Conservation (phyloP, 2,329 filamentous ascomycete genomes). For the Fusarium tupiense region DNA sequence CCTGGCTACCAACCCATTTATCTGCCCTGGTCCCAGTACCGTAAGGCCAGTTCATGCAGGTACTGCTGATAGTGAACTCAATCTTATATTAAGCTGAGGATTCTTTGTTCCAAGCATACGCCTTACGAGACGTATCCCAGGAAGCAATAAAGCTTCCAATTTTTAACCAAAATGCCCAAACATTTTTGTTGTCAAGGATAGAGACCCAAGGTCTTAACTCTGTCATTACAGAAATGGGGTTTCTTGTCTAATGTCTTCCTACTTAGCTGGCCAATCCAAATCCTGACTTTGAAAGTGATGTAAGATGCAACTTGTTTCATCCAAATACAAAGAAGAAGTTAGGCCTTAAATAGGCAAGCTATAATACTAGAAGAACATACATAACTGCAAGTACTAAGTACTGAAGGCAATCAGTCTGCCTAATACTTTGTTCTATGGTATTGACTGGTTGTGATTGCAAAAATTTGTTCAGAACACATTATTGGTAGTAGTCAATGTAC, state of each 20-base stretch:
- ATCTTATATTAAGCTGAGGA: not conserved
- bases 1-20: slow-evolving; percentile 32
- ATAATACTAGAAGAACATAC: not conserved
- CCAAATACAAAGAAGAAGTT: not conserved
- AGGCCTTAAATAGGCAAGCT: not conserved
- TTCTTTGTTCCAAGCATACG: not conserved
- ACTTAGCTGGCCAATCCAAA: not conserved
- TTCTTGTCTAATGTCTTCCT: not conserved
- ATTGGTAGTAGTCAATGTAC: not conserved
- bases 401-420: not conserved
- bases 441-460: not conserved
- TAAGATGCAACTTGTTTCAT: not conserved
- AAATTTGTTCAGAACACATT: not conserved
- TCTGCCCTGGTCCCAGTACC: slow-evolving; percentile 33
- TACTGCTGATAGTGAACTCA: not conserved
- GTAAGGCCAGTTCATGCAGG: slow-evolving; percentile 38
- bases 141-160: not conserved
- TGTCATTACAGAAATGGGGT: not conserved
- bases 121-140: not conserved
- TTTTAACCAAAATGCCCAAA: not conserved
- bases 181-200: not conserved
- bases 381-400: not conserved
- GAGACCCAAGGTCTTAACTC: not conserved
- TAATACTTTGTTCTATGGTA: not conserved
- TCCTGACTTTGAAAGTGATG: not conserved